These are phyloP conservation scores for Lecanicillium sp. DNA, from an alignment of 2,329 filamentous ascomycete genomes.

Conservation along the genomic window DNA sequence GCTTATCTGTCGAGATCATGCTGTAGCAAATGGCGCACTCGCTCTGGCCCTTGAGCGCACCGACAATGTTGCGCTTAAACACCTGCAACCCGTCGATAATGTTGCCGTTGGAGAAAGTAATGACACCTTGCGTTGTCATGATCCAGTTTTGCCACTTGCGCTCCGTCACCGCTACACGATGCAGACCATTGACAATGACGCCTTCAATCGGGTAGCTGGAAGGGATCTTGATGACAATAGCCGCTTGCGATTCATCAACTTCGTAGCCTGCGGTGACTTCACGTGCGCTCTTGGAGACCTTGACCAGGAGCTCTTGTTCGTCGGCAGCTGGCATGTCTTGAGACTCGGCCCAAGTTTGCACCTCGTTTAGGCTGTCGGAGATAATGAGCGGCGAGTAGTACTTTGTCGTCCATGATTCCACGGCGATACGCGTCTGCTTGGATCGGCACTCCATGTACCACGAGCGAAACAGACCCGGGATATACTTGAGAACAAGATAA, in stretches of 20 bases:
- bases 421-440: slow-evolving; percentile 69
- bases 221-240: slow-evolving; percentile 76
- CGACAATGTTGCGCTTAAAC: slow-evolving; percentile 80
- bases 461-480: slow-evolving; percentile 68
- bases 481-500: slow-evolving; percentile 70
- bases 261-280: slow-evolving; percentile 82
- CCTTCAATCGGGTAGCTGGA: slow-evolving; percentile 74
- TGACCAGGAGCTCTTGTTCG: slow-evolving; percentile 55
- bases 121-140: slow-evolving; percentile 80
- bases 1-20: slow-evolving; percentile 81
- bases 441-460: slow-evolving; percentile 82
- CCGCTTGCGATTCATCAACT: slow-evolving; percentile 78
- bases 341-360: slow-evolving; percentile 55
- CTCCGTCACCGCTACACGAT: slow-evolving; percentile 80
- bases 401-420: slow-evolving; percentile 80
- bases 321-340: slow-evolving; percentile 42
- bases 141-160: slow-evolving; percentile 92
- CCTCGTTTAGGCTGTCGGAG: slow-evolving; percentile 56
- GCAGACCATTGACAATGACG: slow-evolving; percentile 68
- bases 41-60: slow-evolving; percentile 82
- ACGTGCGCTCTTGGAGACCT: slow-evolving; percentile 59
- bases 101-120: slow-evolving; percentile 84
- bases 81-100: slow-evolving; percentile 80
- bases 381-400: slow-evolving; percentile 70
- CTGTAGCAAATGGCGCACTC: slow-evolving; percentile 98